Base-by-base conservation (phyloP, 208 protist genomes). In the Blastocrithidia nonstop region DNA sequence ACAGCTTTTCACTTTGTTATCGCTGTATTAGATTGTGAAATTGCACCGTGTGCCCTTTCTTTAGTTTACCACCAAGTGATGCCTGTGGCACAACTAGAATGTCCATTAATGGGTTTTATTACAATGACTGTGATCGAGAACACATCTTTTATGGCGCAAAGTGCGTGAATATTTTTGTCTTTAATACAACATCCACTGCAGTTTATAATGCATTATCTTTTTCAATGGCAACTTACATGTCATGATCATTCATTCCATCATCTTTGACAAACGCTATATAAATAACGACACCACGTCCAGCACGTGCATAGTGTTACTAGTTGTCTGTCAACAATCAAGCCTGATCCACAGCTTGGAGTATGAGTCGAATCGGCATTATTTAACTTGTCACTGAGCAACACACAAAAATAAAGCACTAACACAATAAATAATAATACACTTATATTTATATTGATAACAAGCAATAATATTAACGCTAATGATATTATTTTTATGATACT, bases 21-120 rank as follows among this genome's bases (percentile, higher is more conserved):
- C 88, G 84, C 37, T 62, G 39, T 23, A 93, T 59, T 16, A 86
- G 61, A 6, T 61, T 41, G 52, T 93, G 77, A 37, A 87, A 93
- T 61, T 91, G 81, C 2, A 87, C 59, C 19, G 65, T 66, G 17
- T 83, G 63, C 0, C 77, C 73, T 48, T 90, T 91, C 44, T 66
- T 73, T 28, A 88, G 40, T 50, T 82, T 89, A 11, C 84, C 84
- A n/a, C 74, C 78, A 13, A 93, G 66, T 6, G 79, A 80, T 6
- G 84, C 84, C 49, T 93, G 84, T 20, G 84, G 84, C 7, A 93
- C 69, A 24, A 93, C 62, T 11, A 89, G 45, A 40, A 89, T 70
- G 52, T 93, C 84, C 39, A 72, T 60, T 13, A 58, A 46, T 0
- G 54, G 66, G 49, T 41, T 57, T 19, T 83, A 66, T 11, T 40